A percentile compares a stretch with the other conserved stretches of the same genome.
Conservation (phyloP, 495 filamentous ascomycete species). For the Talaromyces proteolyticus region DNA sequence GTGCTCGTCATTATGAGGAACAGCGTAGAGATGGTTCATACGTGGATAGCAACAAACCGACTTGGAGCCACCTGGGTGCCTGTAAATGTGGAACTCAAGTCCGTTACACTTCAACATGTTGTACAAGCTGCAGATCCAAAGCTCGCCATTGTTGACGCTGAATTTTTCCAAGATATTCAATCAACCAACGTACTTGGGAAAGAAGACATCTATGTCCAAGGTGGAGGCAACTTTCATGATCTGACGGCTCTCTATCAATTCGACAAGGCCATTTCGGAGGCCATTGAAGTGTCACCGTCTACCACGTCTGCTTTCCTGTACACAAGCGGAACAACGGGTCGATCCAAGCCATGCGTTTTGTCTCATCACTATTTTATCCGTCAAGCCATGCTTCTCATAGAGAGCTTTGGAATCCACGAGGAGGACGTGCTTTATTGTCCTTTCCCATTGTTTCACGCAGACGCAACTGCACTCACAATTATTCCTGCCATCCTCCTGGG, state of each 20-base stretch:
- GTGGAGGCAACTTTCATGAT: background rate
- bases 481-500: conserved; percentile 4
- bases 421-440: conserved; percentile 3
- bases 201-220: conserved; percentile 1
- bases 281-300: conserved; percentile 2
- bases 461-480: conserved; percentile 7
- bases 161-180: conserved; percentile 4
- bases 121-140: conserved; percentile 3
- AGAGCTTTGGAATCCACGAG: conserved; percentile 4
- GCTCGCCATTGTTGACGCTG: conserved; percentile 4
- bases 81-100: conserved; percentile 5
- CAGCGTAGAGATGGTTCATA: conserved; percentile 5
- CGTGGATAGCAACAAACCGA: conserved; percentile 3
- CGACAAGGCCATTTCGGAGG: background rate
- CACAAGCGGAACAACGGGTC: conserved; percentile 5
- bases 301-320: conserved; percentile 4
- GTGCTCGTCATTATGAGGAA: conserved; percentile 4
- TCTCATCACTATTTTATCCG: conserved; percentile 2
- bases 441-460: conserved; percentile 3
- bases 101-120: conserved; percentile 3
- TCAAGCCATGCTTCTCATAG: conserved; percentile 4
- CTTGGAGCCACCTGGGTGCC: conserved; percentile 3
- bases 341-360: conserved; percentile 4
- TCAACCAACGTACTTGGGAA: background rate
- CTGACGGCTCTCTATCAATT: conserved; percentile 1